Evolutionary conservation across 2,329 filamentous ascomycete genomes (phyloP).

Genomic region (Alternaria incomplexa): DNA sequence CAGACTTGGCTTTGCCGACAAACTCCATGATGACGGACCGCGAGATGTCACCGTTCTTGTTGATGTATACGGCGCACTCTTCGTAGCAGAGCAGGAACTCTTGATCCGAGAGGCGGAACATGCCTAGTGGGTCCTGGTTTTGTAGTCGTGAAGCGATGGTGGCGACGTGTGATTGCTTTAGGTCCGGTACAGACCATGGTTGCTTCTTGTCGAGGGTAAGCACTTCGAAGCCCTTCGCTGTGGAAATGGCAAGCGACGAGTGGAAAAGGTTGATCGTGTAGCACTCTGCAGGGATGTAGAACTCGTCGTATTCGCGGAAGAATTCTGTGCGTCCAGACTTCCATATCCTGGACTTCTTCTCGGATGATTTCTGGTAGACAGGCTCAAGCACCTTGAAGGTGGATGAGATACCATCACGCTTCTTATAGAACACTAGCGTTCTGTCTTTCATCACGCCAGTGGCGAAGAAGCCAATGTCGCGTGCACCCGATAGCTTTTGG

Average conservation of each 20-base stretch:
- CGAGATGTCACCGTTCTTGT: constrained; percentile 96
- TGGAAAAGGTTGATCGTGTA: constrained; percentile 97
- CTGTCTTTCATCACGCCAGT: constrained; percentile 97
- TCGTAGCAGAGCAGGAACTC: constrained; percentile 92
- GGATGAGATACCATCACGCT: constrained; percentile 87
- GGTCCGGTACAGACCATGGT: constrained; percentile 89
- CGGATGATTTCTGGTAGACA: constrained; percentile 88
- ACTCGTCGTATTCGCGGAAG: constrained; percentile 98
- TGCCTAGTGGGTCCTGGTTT: constrained; percentile 85
- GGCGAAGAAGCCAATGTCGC: constrained; percentile 96
- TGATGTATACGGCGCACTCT: constrained; percentile 95
- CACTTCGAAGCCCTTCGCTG: constrained; percentile 91
- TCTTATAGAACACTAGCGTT: constrained; percentile 95
- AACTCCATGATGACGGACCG: constrained; percentile 98
- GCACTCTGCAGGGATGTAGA: constrained; percentile 96
- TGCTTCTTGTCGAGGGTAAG: constrained; percentile 97
- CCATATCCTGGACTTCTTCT: constrained; percentile 76
- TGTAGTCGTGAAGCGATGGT: constrained; percentile 85
- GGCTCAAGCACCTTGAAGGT: constrained; percentile 98
- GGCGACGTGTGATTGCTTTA: constrained; percentile 76
- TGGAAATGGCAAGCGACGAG: constrained; percentile 88
- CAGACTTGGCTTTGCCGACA: constrained; percentile 87
- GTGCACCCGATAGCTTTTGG: constrained; percentile 82
- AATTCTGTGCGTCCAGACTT: constrained; percentile 83
- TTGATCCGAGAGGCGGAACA: constrained; percentile 85